phyloP scores from a whole-genome alignment of 192 early-diverging fungal genomes.

The Geosiphon pyriformis region DNA sequence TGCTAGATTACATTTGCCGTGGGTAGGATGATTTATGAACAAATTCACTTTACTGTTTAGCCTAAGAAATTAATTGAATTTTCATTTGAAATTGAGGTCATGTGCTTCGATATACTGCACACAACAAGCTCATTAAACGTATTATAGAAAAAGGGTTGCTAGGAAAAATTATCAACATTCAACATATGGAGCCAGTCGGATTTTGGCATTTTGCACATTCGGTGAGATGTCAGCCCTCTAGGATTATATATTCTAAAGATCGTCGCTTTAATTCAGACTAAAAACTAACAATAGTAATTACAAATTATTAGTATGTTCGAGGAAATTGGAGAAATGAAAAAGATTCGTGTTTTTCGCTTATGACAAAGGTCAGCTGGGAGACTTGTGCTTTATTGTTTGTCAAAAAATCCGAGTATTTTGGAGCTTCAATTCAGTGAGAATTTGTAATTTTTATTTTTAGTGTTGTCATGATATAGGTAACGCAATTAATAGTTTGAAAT shows the following conservation, averaged over 20 bases:
- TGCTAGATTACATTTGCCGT: slow-evolving; percentile 11
- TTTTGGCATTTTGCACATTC: slow-evolving; percentile 66
- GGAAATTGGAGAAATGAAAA: slow-evolving; percentile 60
- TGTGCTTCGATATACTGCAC: slow-evolving; percentile 55
- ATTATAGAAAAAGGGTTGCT: slow-evolving; percentile 46
- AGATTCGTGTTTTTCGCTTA: slow-evolving; percentile 50
- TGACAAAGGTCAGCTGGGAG: slow-evolving; percentile 55
- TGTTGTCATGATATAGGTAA: slow-evolving; percentile 30
- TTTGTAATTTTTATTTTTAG: slow-evolving; percentile 4
- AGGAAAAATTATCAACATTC: slow-evolving; percentile 57
- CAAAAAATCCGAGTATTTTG: too few relatives aligned
- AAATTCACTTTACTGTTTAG: not conserved
- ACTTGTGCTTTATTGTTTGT: slow-evolving; percentile 55
- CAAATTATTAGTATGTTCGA: slow-evolving; percentile 39
- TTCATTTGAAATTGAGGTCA: slow-evolving; percentile 31
- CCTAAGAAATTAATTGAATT: not conserved
- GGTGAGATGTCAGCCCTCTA: slow-evolving; percentile 22
- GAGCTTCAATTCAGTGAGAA: slow-evolving; percentile 1
- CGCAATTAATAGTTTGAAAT: too few relatives aligned
- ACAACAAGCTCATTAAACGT: slow-evolving; percentile 48
- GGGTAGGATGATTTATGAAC: not conserved
- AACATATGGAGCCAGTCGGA: slow-evolving; percentile 63
- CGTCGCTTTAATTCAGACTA: too few relatives aligned
- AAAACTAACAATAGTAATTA: slow-evolving; percentile 12
- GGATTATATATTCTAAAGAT: slow-evolving; percentile 6